phyloP scores from a whole-genome alignment of 805 yeast species.

The Candida xiaguanensis region DNA sequence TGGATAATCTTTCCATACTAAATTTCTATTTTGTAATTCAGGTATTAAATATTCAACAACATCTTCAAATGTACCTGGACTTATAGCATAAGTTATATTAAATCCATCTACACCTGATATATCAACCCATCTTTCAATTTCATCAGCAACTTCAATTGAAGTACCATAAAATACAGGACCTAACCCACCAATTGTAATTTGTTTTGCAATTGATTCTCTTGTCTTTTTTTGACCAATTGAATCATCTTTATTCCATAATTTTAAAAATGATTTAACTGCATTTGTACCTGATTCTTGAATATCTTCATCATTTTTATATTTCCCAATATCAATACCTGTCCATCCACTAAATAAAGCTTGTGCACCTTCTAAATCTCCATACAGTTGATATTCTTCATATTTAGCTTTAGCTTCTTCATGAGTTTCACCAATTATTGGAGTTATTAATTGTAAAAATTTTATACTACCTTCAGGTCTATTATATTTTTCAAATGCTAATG shows the following conservation, averaged over 20 bases:
- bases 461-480: slow-evolving; percentile 33
- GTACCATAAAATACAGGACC: slow-evolving; percentile 36
- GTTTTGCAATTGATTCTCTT: slow-evolving; percentile 22
- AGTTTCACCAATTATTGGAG: slow-evolving; percentile 37
- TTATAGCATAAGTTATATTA: slow-evolving; percentile 35
- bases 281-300: slow-evolving; percentile 27
- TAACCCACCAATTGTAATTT: slow-evolving; percentile 24
- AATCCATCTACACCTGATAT: slow-evolving; percentile 41
- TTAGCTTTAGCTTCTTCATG: slow-evolving; percentile 40
- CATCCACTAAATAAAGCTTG: slow-evolving; percentile 38
- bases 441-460: slow-evolving; percentile 35
- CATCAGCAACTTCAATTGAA: slow-evolving; percentile 35
- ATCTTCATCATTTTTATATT: slow-evolving; percentile 28
- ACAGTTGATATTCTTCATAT: slow-evolving; percentile 25
- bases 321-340: slow-evolving; percentile 40
- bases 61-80: slow-evolving; percentile 35
- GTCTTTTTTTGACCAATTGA: slow-evolving; percentile 16
- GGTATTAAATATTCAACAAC: slow-evolving; percentile 35
- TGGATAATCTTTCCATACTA: slow-evolving; percentile 35
- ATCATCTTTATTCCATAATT: slow-evolving; percentile 28
- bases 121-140: slow-evolving; percentile 36
- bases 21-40: slow-evolving; percentile 30
- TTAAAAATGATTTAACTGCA: slow-evolving; percentile 29
- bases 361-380: slow-evolving; percentile 39
- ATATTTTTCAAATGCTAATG: slow-evolving; percentile 27